Base-by-base conservation (phyloP, 2,329 filamentous ascomycete species). In the Podosphaera xanthii region DNA sequence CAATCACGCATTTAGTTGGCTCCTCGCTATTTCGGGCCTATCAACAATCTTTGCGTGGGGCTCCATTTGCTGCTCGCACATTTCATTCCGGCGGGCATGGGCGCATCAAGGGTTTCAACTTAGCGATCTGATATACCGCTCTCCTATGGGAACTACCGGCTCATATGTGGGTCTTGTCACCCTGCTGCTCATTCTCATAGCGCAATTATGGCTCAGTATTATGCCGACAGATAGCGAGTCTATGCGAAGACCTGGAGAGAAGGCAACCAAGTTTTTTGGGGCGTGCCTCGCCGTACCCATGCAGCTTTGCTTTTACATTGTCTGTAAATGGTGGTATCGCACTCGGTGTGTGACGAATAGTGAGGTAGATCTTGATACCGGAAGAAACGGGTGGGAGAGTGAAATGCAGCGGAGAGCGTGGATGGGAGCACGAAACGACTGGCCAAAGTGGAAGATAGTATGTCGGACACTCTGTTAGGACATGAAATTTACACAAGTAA, bases 331-430 rank as follows among this genome's bases (percentile, higher is more conserved):
- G 36, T 84, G 75, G 70, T 87, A 81, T 69, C 76, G 75, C 59
- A 94, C 90, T 1, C 73, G 75, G 2, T 76, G 87, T 62, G 76
- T 95, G 31, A 75, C 76, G 36, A 72, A 79, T 46, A 73, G 77
- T 57, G 84, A 94, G 62, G 92, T 96, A 80, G 89, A 96, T 71
- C 72, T 96, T 63, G 80, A 84, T 62, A 94, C 89, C 0, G 91
- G 91, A 2, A 81, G 90, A 49, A 77, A 90, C 52, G 87, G 95
- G 67, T 79, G 95, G 61, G 89, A 94, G 69, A 72, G 94, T 57
- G 79, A 82, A 46, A 79, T 86, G 61, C 73, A 96, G 56, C 75
- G 92, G 58, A 82, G 82, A 57, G 84, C 92, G 70, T 90, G 95
- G 74, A 74, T 76, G 54, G 83, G 85, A 59, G 89, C 95, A 72